phyloP scores from a whole-genome alignment of 202 grass and related monocot genomes.

The Panicum virgatum region DNA sequence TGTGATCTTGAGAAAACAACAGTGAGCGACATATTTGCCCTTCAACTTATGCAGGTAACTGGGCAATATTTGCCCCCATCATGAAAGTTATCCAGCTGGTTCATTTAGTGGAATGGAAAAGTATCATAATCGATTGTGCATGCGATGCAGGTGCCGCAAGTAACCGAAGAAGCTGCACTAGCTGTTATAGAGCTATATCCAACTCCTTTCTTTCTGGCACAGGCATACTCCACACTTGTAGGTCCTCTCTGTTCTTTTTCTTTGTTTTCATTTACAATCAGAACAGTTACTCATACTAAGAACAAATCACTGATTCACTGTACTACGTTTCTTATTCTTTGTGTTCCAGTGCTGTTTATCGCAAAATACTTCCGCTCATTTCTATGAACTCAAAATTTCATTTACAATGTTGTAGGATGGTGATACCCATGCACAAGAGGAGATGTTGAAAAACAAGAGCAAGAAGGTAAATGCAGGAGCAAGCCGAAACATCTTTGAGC shows the following conservation, averaged over 20 bases:
- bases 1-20: conserved; percentile 68
- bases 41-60: conserved; percentile 98
- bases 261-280: too few species aligned
- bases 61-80: neutral
- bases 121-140: neutral
- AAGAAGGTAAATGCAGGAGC: conserved; percentile 49
- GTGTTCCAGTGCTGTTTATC: neutral
- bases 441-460: conserved; percentile 69
- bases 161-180: conserved; percentile 76
- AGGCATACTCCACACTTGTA: conserved; percentile 69
- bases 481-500: conserved; percentile 79
- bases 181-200: conserved; percentile 67
- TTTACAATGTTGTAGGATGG: conserved; percentile 57
- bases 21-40: conserved; percentile 76
- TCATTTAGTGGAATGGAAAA: conserved; percentile 25
- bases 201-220: conserved; percentile 59
- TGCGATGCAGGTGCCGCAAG: conserved; percentile 66
- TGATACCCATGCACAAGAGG: conserved; percentile 54
- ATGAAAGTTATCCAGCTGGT: neutral
- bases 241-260: conserved; percentile 24
- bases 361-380: neutral
- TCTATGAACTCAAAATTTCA: neutral
- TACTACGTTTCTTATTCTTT: neutral
- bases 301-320: neutral
- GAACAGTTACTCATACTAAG: neutral